Evolutionary conservation across 495 filamentous ascomycete species (phyloP).

Genomic region (Penicillium atrosanguineum): DNA sequence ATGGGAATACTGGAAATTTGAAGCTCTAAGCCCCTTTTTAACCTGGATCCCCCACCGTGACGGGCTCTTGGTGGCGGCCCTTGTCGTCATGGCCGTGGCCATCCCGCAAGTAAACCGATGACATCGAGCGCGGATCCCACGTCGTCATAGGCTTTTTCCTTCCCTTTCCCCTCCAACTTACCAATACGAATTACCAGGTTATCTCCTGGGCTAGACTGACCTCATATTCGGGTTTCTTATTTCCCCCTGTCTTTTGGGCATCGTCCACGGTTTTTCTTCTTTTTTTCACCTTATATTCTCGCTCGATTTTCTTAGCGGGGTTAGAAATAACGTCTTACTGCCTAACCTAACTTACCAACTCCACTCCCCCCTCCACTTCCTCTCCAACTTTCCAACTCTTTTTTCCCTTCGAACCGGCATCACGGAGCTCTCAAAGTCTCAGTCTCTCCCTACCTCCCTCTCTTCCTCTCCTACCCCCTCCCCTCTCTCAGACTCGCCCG

Average conservation of each 20-base stretch:
- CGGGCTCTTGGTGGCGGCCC: slow-evolving; percentile 15
- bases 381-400: neutral
- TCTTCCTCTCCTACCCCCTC: neutral
- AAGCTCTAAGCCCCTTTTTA: neutral
- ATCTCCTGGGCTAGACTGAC: neutral
- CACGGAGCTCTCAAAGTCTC: neutral
- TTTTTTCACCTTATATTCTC: neutral
- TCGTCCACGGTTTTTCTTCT: neutral
- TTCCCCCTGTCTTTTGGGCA: neutral
- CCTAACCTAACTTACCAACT: neutral
- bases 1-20: neutral
- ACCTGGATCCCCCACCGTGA: neutral
- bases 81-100: slow-evolving; percentile 10
- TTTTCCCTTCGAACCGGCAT: neutral
- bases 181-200: neutral
- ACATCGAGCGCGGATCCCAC: slow-evolving; percentile 24
- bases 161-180: slow-evolving; percentile 3
- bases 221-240: neutral
- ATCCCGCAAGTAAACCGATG: slow-evolving; percentile 15
- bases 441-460: neutral
- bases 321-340: neutral
- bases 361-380: neutral
- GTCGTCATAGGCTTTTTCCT: slow-evolving; percentile 25
- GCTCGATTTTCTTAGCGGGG: neutral
- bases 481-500: slow-evolving; percentile 10